phyloP scores from a whole-genome alignment of 192 early-diverging fungal genomes.

The Obelidium mucronatum region DNA sequence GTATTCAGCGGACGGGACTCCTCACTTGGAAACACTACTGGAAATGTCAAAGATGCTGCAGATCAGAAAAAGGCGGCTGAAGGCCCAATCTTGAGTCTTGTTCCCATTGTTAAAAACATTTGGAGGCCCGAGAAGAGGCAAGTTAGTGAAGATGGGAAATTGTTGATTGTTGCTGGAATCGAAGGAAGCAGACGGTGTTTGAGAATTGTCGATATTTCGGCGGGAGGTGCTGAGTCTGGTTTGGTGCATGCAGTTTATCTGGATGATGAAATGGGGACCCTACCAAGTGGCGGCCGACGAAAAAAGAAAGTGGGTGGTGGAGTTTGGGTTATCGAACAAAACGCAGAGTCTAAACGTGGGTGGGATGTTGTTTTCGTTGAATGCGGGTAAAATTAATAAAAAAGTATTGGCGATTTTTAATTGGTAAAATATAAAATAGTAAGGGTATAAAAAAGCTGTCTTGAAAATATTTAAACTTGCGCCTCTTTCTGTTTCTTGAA shows the following conservation, averaged over 20 bases:
- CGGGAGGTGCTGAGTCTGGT: not conserved
- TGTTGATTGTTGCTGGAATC: slow-evolving; percentile 29
- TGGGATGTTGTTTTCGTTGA: slow-evolving; percentile 16
- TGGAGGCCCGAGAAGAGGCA: slow-evolving; percentile 27
- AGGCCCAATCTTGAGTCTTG: not conserved
- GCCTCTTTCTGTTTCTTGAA: slow-evolving; percentile 24
- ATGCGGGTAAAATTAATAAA: slow-evolving; percentile 15
- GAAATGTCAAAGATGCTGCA: not conserved
- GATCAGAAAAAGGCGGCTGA: not conserved
- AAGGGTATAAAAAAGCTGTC: not conserved
- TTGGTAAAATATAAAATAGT: not conserved
- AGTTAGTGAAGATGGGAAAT: slow-evolving; percentile 8
- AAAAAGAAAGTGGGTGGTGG: slow-evolving; percentile 32
- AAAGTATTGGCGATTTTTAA: not conserved
- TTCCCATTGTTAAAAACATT: slow-evolving; percentile 23
- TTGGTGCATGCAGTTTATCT: slow-evolving; percentile 22
- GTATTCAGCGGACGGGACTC: slow-evolving; percentile 10
- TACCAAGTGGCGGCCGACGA: not conserved
- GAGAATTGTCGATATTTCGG: slow-evolving; percentile 21
- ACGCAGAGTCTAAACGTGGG: not conserved
- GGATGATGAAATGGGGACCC: slow-evolving; percentile 17
- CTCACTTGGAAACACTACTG: not conserved
- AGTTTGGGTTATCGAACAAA: slow-evolving; percentile 19
- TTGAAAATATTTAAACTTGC: not conserved
- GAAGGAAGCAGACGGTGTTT: slow-evolving; percentile 23